phyloP scores from a whole-genome alignment of 306 rosid species.

The Acmispon strigosus region DNA sequence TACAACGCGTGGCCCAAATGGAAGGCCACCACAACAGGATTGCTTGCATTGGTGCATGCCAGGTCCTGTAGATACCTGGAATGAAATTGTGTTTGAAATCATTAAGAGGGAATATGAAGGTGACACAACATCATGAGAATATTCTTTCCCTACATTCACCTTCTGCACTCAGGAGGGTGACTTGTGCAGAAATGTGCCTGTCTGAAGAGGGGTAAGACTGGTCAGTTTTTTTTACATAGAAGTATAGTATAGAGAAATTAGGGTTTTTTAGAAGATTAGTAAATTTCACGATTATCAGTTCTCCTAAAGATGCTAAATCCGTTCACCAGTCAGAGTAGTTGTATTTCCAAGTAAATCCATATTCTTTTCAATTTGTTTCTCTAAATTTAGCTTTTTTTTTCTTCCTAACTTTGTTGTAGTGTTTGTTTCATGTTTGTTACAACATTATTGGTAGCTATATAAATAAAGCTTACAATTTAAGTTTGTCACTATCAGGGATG shows the following conservation, averaged over 20 bases:
- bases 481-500: background rate
- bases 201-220: slow-evolving; percentile 2
- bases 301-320: background rate
- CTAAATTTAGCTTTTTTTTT: background rate
- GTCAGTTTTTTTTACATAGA: background rate
- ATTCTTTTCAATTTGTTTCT: background rate
- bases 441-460: background rate
- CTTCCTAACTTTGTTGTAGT: background rate
- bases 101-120: slow-evolving; percentile 56
- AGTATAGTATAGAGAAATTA: slow-evolving; percentile 17
- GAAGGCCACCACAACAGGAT: slow-evolving; percentile 96
- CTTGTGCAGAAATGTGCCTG: slow-evolving; percentile 12
- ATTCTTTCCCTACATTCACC: background rate
- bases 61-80: slow-evolving; percentile 95
- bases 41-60: slow-evolving; percentile 99
- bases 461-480: background rate
- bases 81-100: slow-evolving; percentile 73
- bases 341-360: background rate
- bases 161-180: slow-evolving; percentile 6
- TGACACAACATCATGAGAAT: slow-evolving; percentile 34
- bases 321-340: background rate
- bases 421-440: background rate
- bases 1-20: slow-evolving; percentile 70
- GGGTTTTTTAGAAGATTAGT: slow-evolving; percentile 14
- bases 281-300: background rate